Base-by-base conservation (phyloP, 2,329 filamentous ascomycete genomes). In the Neofusicoccum laricinum region DNA sequence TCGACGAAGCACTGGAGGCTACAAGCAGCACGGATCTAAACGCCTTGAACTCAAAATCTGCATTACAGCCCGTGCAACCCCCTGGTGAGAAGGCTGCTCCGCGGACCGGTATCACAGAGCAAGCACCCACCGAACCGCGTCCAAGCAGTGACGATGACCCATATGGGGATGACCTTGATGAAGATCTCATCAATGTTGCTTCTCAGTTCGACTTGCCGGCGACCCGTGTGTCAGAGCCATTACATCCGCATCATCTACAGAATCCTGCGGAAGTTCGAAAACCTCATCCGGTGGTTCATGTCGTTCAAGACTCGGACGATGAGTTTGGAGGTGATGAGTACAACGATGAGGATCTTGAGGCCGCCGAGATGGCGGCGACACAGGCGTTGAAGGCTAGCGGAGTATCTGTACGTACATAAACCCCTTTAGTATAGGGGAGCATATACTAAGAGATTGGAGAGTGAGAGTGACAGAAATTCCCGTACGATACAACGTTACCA, bases 401-500 rank as follows among this genome's bases (percentile, higher is more conserved):
- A n/a, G 71, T 66, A 34, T 51, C 53, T 61, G 63, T 64, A 51
- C 63, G 63, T 64, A 58, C 38, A 48, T 64, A 19, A 59, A 25
- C 8, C 51, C 50, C 36, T 50, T 12, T 36, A 10, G 12, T 36
- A 19, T 38, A 19, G 25, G 17, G 34, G 69, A 68, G 66, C 70
- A 17, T 36, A 79, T 83, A 80, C 90, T 93, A 88, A 93, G 82
- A 80, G 73, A 74, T 78, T 79, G 76, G 81, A 82, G 85, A 90
- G 90, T 86, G 84, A 78, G 85, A 81, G 75, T 74, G 90, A 88
- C 34, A 59, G 45, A 36, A 14, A 17, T 75, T 80, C 84, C 70
- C 89, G 87, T 80, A 86, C 89, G 53, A 96, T 96, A 72, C 92
- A 96, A 78, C 89, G 94, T 69, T 97, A 96, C 79, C 82, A 93